Evolutionary conservation across 768 basidiomycete genomes (phyloP).

Genomic region (Suillus bovinus): DNA sequence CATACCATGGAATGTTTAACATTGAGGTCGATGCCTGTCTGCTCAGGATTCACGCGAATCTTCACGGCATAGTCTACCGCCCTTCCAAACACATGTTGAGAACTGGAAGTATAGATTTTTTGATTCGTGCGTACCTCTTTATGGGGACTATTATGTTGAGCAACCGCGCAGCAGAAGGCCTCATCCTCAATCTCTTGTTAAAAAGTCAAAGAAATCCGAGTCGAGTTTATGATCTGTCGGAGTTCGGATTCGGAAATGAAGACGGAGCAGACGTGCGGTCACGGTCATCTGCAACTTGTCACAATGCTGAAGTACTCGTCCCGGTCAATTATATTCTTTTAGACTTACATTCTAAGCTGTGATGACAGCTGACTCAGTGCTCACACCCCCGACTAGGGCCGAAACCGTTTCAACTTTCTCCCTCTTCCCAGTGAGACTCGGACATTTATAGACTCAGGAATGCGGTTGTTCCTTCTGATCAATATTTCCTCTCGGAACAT

Average conservation of each 20-base stretch:
- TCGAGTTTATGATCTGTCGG: conserved; percentile 1
- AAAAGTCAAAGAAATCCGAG: background rate
- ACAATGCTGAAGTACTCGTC: too few relatives aligned
- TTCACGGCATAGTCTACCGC: conserved; percentile 98
- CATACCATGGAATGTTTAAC: conserved; percentile 99
- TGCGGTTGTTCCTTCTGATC: background rate
- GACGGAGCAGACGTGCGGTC: too few relatives aligned
- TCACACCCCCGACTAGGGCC: background rate
- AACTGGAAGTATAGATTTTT: background rate
- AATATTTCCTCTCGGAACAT: background rate
- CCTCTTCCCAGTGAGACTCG: background rate
- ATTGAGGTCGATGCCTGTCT: conserved; percentile 94
- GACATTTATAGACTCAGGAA: background rate
- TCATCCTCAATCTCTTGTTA: conserved; percentile 48
- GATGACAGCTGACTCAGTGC: background rate
- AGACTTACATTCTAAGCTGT: background rate
- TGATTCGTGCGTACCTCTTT: conserved; percentile 62
- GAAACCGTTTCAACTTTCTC: background rate
- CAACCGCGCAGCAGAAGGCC: conserved; percentile 66
- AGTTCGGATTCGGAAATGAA: conserved; percentile 11
- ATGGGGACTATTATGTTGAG: conserved; percentile 94
- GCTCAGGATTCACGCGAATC: conserved; percentile 93
- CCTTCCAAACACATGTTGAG: conserved; percentile 38
- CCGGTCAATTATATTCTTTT: background rate
- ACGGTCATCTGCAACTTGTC: too few relatives aligned